A percentile compares a stretch with the other conserved stretches of the same genome.
Conservation (phyloP, 2,329 filamentous ascomycete species). For the Chalaropsis ovoidea region DNA sequence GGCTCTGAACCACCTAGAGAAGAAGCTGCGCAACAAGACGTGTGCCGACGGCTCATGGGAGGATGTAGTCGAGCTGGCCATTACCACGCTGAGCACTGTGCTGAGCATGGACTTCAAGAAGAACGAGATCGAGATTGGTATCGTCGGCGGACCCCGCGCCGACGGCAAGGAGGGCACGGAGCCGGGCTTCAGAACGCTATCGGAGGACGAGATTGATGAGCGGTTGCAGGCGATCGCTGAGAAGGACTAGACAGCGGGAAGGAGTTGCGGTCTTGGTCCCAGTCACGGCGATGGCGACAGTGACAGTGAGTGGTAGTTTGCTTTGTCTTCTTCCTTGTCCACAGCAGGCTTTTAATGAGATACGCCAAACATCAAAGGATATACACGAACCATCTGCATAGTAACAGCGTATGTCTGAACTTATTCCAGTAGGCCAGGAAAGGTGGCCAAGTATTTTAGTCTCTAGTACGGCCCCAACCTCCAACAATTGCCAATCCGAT, state of each 20-base stretch:
- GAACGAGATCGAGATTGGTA: constrained; percentile 93
- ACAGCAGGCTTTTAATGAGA: constrained; percentile 24
- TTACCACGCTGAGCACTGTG: constrained; percentile 88
- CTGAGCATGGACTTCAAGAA: constrained; percentile 99
- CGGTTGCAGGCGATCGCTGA: constrained; percentile 95
- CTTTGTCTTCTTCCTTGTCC: constrained; percentile 11
- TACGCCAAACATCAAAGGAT: constrained; percentile 16
- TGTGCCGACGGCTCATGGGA: constrained; percentile 85
- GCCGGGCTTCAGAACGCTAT: constrained; percentile 73
- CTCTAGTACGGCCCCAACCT: too few relatives aligned
- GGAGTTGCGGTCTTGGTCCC: not conserved
- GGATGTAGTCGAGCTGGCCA: constrained; percentile 94
- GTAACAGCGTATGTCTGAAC: too few relatives aligned
- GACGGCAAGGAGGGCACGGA: constrained; percentile 78
- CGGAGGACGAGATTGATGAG: constrained; percentile 97
- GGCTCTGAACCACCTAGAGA: constrained; percentile 95
- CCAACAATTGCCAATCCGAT: too few relatives aligned
- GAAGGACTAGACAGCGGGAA: constrained; percentile 65
- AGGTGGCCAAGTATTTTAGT: too few relatives aligned
- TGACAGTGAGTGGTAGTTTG: not conserved
- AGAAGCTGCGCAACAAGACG: constrained; percentile 99
- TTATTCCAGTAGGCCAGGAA: too few relatives aligned
- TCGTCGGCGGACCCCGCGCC: constrained; percentile 75
- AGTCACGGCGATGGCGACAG: not conserved
- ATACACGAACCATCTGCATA: too few relatives aligned